Conservation (phyloP, 1,284 basidiomycete species). For the Tilletia horrida region DNA sequence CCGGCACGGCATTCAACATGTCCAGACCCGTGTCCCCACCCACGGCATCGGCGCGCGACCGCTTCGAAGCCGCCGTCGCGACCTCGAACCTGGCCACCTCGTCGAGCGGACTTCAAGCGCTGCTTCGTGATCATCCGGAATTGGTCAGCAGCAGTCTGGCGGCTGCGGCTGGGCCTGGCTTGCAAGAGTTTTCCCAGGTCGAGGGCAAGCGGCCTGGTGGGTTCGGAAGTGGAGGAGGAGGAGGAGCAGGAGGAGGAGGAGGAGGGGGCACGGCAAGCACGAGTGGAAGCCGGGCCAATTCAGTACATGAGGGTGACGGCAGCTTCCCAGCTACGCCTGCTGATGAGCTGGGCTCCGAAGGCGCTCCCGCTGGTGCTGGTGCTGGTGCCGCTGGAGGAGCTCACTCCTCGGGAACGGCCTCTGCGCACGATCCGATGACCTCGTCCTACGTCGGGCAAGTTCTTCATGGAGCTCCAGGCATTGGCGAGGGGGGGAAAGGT, state of each 20-base stretch:
- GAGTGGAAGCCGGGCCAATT: background rate
- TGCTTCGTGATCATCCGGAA: constrained; percentile 52
- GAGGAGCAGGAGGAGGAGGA: too few species aligned
- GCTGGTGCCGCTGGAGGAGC: constrained; percentile 18
- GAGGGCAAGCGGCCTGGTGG: constrained; percentile 10
- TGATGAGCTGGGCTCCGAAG: constrained; percentile 12
- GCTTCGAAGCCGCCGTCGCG: constrained; percentile 42
- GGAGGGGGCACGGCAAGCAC: background rate
- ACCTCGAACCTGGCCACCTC: constrained; percentile 41
- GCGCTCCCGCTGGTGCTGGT: constrained; percentile 14
- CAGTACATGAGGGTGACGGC: background rate
- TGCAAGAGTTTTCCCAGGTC: constrained; percentile 20
- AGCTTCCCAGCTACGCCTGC: constrained; percentile 22
- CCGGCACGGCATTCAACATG: constrained; percentile 18
- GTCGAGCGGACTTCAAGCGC: constrained; percentile 48
- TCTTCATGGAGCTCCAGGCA: constrained; percentile 10
- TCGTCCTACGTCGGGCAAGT: constrained; percentile 12
- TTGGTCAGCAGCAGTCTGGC: constrained; percentile 47
- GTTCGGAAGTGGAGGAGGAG: background rate
- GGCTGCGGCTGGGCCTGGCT: constrained; percentile 42
- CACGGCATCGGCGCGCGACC: constrained; percentile 35
- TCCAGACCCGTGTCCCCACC: constrained; percentile 41
- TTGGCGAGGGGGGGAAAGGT: constrained; percentile 19
- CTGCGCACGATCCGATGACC: constrained; percentile 1
- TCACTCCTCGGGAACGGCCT: background rate